Evolutionary conservation across 371 early-diverging fungal genomes (phyloP), one percentile per base, ranked within the genome.

Genomic region (Mucor lusitanicus): DNA sequence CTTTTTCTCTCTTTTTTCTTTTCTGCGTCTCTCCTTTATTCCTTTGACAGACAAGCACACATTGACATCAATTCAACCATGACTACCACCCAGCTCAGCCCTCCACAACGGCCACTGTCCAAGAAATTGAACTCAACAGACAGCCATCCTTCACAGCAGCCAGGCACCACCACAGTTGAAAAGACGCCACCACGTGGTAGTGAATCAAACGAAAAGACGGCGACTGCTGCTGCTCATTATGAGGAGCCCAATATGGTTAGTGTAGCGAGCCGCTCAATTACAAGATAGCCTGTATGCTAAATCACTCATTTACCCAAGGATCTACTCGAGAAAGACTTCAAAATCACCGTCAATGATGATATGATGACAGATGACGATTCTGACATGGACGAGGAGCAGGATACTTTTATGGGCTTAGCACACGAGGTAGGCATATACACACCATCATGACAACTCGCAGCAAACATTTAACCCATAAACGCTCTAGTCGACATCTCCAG

Each of bases 341-440:
- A 53, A 6, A 27, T 53, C 6, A 53, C 53, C 12, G 13, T 53
- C 7, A 56, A 58, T 63, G 68, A 68, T 42, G 61, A 55, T 39
- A 35, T 63, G 32, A 67, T 67, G 68, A 68, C 68, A 19, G 73
- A 73, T 19, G 74, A 73, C 11, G 77, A 77, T 64, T 69, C 74
- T 17, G 77, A 77, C 32, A 70, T 62, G 30, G 71, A 76, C 28
- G 73, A 73, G 23, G 74, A 71, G 9, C 69, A 75, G 25, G 69
- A 70, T 48, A 21, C 33, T 37, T 62, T 53, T 50, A 23, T 56
- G 40, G 53, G 53, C 9, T 25, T 63, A 13, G 27, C 54, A 50
- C 62, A 62, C 40, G 63, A 63, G 63, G 63, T 63, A 63, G 63
- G 63, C 54, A 56, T 8, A 17, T 2, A 62, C 44, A 61, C n/a